phyloP scores from a whole-genome alignment of 225 moss, liverwort and hornwort species.

The Physcomitrellopsis africana region DNA sequence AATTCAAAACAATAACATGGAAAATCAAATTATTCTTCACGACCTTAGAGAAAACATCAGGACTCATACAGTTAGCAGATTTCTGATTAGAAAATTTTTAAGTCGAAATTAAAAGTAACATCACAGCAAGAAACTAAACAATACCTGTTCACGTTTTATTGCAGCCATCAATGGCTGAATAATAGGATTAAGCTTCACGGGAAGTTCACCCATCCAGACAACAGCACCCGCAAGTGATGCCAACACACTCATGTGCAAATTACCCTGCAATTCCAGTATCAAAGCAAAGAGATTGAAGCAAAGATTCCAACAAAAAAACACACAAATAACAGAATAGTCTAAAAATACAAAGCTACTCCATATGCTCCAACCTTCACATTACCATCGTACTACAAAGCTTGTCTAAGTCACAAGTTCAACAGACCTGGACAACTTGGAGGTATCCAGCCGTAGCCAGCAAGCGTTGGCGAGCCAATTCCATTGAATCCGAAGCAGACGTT shows the following conservation, averaged over 20 bases:
- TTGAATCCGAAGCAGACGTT: conserved; percentile 64
- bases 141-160: conserved; percentile 92
- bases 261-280: conserved; percentile 61
- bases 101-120: not conserved
- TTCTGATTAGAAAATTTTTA: not conserved
- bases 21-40: conserved; percentile 1
- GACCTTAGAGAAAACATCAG: conserved; percentile 2
- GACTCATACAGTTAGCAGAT: not conserved
- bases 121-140: conserved; percentile 14
- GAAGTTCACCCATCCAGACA: conserved; percentile 92
- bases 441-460: conserved; percentile 92
- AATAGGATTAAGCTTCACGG: conserved; percentile 83
- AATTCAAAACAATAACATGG: conserved; percentile 13
- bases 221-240: conserved; percentile 93
- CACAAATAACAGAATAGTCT: not conserved
- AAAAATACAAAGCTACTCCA: conserved; percentile 2
- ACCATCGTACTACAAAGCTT: conserved; percentile 8
- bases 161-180: conserved; percentile 92
- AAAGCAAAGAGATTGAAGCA: conserved; percentile 18
- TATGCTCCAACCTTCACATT: conserved; percentile 17
- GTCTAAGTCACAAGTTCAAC: conserved; percentile 19
- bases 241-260: conserved; percentile 83
- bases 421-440: conserved; percentile 82
- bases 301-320: not conserved
- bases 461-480: conserved; percentile 79